Evolutionary conservation across 148 eudicot species (phyloP).

Genomic region (Vaccinium macrocarpon): DNA sequence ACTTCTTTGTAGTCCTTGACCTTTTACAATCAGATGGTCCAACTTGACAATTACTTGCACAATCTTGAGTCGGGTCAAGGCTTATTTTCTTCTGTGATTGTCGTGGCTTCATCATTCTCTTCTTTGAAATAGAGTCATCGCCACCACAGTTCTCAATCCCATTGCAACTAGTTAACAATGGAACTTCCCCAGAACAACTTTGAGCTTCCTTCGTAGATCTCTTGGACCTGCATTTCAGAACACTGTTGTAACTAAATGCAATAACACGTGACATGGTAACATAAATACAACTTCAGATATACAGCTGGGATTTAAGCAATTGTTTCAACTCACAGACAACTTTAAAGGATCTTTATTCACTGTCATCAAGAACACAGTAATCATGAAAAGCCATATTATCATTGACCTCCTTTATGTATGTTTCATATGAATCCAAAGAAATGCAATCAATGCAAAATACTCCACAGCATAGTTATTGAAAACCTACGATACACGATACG

Average conservation of each 20-base stretch:
- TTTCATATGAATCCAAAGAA: neutral
- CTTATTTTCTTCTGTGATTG: neutral
- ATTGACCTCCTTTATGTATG: neutral
- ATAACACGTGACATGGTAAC: neutral
- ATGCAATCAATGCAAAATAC: neutral
- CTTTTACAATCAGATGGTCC: neutral
- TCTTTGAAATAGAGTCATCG: constrained; percentile 19
- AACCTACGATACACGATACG: too few species aligned
- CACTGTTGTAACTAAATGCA: constrained; percentile 17
- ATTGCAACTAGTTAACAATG: constrained; percentile 14
- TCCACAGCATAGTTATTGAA: neutral
- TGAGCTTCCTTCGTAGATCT: constrained; percentile 30
- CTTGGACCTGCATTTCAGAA: constrained; percentile 33
- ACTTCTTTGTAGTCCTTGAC: neutral
- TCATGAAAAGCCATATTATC: neutral
- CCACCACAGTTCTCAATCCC: constrained; percentile 13
- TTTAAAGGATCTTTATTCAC: constrained; percentile 2
- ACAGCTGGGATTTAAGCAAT: neutral
- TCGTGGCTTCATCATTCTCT: neutral
- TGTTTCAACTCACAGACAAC: neutral
- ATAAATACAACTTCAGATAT: neutral
- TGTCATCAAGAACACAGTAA: neutral
- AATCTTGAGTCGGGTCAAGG: constrained; percentile 10
- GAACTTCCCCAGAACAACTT: constrained; percentile 11
- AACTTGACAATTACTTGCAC: neutral